Evolutionary conservation across 441 rosid species (phyloP).

Genomic region (Erodium texanum): DNA sequence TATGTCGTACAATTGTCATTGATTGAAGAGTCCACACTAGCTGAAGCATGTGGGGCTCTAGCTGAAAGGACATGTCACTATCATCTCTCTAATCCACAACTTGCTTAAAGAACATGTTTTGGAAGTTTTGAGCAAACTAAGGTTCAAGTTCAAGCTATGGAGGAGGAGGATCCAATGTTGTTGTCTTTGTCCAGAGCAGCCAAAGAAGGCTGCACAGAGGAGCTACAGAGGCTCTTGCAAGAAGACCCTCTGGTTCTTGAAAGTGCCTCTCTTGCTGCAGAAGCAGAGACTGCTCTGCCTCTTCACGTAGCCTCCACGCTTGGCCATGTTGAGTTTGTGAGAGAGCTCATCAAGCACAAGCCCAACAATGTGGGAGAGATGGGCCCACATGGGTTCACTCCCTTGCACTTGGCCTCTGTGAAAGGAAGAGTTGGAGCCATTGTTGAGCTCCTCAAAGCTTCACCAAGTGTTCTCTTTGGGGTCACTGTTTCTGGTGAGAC

Average conservation of each 20-base stretch:
- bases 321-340: background rate
- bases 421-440: too few species aligned
- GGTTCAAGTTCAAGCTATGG: too few species aligned
- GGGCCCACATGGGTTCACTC: too few species aligned
- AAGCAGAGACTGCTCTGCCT: too few species aligned
- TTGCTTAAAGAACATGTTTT: background rate
- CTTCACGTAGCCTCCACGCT: too few species aligned
- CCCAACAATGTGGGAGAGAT: background rate
- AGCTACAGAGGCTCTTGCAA: background rate
- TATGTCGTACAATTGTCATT: background rate
- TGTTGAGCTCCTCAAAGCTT: background rate
- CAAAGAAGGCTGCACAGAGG: background rate
- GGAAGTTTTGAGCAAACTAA: background rate
- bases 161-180: too few species aligned
- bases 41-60: too few species aligned
- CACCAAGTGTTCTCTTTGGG: background rate
- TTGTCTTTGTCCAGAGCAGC: too few species aligned
- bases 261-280: too few species aligned
- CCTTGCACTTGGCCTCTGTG: conserved; percentile 2
- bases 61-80: too few species aligned
- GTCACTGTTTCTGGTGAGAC: conserved; percentile 4
- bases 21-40: background rate
- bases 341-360: background rate
- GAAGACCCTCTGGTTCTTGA: too few species aligned
- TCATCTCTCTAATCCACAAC: too few species aligned